Evolutionary conservation across 176 grass and related monocot species (phyloP).

Genomic region (Rhipidocladum racemiflorum): DNA sequence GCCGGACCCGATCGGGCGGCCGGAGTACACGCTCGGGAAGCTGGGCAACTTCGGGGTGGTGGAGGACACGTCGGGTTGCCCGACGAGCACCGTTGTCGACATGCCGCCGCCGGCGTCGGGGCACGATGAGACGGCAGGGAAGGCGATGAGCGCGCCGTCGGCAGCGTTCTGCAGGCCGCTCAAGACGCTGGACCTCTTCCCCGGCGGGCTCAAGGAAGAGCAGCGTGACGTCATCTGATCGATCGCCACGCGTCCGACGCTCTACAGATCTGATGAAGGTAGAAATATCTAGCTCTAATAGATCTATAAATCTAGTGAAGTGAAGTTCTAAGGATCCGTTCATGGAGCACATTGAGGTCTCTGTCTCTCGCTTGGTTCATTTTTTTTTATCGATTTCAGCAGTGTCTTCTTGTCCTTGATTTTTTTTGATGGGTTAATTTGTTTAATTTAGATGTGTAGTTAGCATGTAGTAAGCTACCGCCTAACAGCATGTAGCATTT

Average conservation of each 20-base stretch:
- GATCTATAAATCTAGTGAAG: too few species aligned
- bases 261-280: too few species aligned
- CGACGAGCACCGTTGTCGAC: not conserved
- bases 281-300: too few species aligned
- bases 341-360: not conserved
- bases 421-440: not conserved
- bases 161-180: constrained; percentile 50
- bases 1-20: not conserved
- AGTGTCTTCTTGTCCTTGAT: not conserved
- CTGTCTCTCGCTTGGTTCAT: not conserved
- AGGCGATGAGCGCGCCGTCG: not conserved
- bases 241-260: not conserved
- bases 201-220: constrained; percentile 63
- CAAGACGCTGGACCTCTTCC: constrained; percentile 95
- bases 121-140: not conserved
- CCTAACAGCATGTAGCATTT: not conserved
- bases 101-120: not conserved
- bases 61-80: not conserved
- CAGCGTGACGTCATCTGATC: constrained; percentile 45
- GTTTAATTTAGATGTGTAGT: not conserved
- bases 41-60: constrained; percentile 44
- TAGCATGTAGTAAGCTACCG: not conserved
- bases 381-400: not conserved
- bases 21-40: constrained; percentile 44
- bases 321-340: not conserved